Evolutionary conservation across 2,329 filamentous ascomycete genomes (phyloP), one percentile per base, ranked within the genome.

Genomic region (Fusarium poae): DNA sequence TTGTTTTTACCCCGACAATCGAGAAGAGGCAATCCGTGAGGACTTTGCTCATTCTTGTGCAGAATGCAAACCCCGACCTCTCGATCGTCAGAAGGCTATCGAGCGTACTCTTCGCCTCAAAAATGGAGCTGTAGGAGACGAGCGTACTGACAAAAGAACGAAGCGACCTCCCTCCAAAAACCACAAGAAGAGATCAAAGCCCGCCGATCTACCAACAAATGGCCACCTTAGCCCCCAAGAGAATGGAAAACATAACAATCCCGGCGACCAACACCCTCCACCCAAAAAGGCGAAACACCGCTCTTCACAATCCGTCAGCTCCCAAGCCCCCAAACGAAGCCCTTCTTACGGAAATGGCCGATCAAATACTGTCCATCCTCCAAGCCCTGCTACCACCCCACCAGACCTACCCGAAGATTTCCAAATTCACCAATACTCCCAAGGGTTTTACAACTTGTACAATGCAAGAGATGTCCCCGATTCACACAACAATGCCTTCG

Each of bases 171-270:
- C 90, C 9, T 84, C 92, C 15, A 97, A 97, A 78, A 91, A 86
- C 77, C 91, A 94, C 76, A 97, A 94, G 83, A 97, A 97, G 84
- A 97, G 94, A 80, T 79, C 86, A 37, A 97, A 94, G 77, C 92
- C 94, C 12, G 81, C 80, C 29, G 89, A 89, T 43, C 78, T 90
- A 32, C 87, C 89, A 73, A 81, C 89, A 51, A 94, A 94, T 76
- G 91, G 91, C 51, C 89, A 88, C 51, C 82, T 83, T 42, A 83
- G 86, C 57, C 85, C 87, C 64, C 82, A 85, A 60, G 90, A 92
- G 53, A 85, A 74, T 46, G 73, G 80, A 46, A 88, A 85, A 74
- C 80, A 84, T 55, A 67, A 74, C 20, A 82, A 79, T 63, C 83
- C 84, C 13, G 77, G 81, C 58, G 81, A 84, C 37, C 78, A 81